These are phyloP conservation scores for Sarocladiaceae sp. DNA, from an alignment of 2,329 filamentous ascomycete genomes.

Conservation along the genomic window DNA sequence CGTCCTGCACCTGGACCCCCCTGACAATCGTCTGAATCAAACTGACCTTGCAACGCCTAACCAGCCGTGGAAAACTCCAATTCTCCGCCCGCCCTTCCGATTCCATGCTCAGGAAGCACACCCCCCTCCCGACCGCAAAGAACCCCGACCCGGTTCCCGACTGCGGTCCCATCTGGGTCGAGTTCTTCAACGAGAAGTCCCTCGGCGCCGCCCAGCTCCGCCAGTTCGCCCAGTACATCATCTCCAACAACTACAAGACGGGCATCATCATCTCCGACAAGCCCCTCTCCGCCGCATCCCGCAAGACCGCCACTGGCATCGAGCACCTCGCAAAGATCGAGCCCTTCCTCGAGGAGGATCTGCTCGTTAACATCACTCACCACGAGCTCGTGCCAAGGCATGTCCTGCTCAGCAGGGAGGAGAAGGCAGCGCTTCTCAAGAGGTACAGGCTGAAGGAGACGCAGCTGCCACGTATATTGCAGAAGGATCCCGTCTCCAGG, in stretches of 20 bases:
- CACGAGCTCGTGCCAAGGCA: slow-evolving; percentile 96
- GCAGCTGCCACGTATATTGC: slow-evolving; percentile 86
- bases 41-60: slow-evolving; percentile 1
- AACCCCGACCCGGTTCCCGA: slow-evolving; percentile 66
- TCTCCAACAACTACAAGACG: slow-evolving; percentile 74
- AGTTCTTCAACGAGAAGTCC: slow-evolving; percentile 75
- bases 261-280: slow-evolving; percentile 86
- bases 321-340: slow-evolving; percentile 76
- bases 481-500: slow-evolving; percentile 84
- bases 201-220: slow-evolving; percentile 93
- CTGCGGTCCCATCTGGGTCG: slow-evolving; percentile 85
- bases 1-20: slow-evolving; percentile 7
- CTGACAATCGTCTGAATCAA: not conserved
- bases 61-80: slow-evolving; percentile 74
- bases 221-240: slow-evolving; percentile 76
- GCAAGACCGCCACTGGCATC: slow-evolving; percentile 77
- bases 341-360: slow-evolving; percentile 90
- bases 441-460: slow-evolving; percentile 96
- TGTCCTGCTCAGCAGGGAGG: slow-evolving; percentile 79
- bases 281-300: slow-evolving; percentile 75
- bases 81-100: slow-evolving; percentile 83
- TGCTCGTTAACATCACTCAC: slow-evolving; percentile 96
- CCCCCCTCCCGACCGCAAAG: slow-evolving; percentile 59
- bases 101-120: slow-evolving; percentile 79
- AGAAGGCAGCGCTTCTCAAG: slow-evolving; percentile 79